Evolutionary conservation across 306 rosid genomes (phyloP).

Genomic region (Cicer cuneatum): DNA sequence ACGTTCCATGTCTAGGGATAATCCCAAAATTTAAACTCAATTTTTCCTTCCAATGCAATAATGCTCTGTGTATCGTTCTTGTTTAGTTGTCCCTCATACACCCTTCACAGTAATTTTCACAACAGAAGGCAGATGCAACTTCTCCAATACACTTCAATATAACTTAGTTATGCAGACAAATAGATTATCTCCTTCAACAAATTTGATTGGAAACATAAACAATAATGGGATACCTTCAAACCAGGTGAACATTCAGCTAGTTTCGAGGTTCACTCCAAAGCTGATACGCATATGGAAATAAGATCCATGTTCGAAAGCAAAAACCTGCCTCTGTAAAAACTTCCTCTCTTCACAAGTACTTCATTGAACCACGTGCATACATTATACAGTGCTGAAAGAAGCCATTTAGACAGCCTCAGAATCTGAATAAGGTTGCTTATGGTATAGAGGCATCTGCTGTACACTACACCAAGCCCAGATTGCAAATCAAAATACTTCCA

Average conservation of each 20-base stretch:
- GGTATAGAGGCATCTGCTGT: slow-evolving; percentile 25
- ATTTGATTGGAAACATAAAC: slow-evolving; percentile 3
- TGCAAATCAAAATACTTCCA: slow-evolving; percentile 35
- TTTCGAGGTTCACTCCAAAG: slow-evolving; percentile 27
- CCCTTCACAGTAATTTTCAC: not conserved
- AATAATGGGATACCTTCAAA: slow-evolving; percentile 35
- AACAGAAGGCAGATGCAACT: slow-evolving; percentile 23
- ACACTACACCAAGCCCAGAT: slow-evolving; percentile 16
- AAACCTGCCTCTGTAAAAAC: slow-evolving; percentile 21
- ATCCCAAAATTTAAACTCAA: slow-evolving; percentile 9
- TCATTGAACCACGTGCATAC: slow-evolving; percentile 3
- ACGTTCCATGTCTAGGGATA: slow-evolving; percentile 12
- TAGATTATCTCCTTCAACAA: slow-evolving; percentile 16
- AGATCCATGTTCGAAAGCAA: slow-evolving; percentile 27
- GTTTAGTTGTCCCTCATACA: not conserved
- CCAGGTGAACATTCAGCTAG: slow-evolving; percentile 7
- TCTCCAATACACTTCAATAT: slow-evolving; percentile 23
- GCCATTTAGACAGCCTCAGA: slow-evolving; percentile 1
- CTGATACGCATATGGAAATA: slow-evolving; percentile 22
- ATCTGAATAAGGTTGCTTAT: slow-evolving; percentile 1
- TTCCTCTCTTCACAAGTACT: slow-evolving; percentile 22
- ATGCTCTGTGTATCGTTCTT: not conserved
- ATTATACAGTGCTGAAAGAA: slow-evolving; percentile 13
- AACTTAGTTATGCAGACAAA: slow-evolving; percentile 12
- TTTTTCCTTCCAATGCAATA: slow-evolving; percentile 19